Evolutionary conservation across 2,329 filamentous ascomycete species (phyloP), one percentile per base, ranked within the genome.

Genomic region (Fusarium scirpi): DNA sequence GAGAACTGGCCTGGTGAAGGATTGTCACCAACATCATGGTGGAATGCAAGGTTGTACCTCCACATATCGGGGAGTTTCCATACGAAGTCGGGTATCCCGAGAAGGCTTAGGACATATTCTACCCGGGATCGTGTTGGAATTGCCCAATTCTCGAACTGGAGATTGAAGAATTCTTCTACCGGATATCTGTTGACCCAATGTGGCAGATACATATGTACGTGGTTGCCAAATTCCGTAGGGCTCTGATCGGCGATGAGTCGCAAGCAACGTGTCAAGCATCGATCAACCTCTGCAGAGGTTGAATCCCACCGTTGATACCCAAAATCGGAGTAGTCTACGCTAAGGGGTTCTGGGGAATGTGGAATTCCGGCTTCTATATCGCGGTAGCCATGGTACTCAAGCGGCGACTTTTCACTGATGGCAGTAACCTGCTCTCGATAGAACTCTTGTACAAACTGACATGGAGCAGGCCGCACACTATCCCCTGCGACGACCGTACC

Each of bases 101-200:
- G 16, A 7, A 25, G 20, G 0, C 4, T 3, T 1, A 52, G 2
- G 3, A 8, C n/a, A 0, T 8, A 5, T 0, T 20, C 20, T 0
- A 66, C 13, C 1, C 1, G 27, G 2, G 45, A 3, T 1, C 10
- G 46, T 0, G 54, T 34, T 6, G 63, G 63, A 8, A 66, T 65
- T 0, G 49, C 43, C 62, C 62, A 64, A 0, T 22, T 0, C 0
- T 64, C 47, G 22, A 65, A 64, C 2, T 1, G 13, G 0, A 46
- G 2, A 2, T 58, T 18, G 3, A 64, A 16, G 0, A 57, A 64
- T 0, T 64, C 48, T 9, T 63, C 3, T 3, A 10, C 58, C 0
- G 44, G n/a, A 2, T 9, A 30, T 2, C 3, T 32, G 5, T 25
- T 16, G 0, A 13, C 5, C 58, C 61, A 64, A 1, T 63, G 34